phyloP scores from a whole-genome alignment of 768 basidiomycete genomes.

The Naganishia antarctica region DNA sequence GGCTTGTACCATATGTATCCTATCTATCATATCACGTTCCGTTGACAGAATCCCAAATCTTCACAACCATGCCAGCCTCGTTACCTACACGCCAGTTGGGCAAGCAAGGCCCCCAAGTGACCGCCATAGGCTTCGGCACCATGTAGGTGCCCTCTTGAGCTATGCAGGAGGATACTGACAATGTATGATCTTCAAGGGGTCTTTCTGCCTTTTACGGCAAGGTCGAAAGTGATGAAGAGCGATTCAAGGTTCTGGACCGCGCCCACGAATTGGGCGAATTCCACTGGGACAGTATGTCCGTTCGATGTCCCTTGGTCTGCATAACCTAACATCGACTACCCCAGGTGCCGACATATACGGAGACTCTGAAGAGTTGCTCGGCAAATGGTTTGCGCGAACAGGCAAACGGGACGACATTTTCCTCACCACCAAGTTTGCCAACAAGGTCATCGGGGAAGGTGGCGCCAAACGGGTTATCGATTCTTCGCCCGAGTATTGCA shows the following conservation, averaged over 20 bases:
- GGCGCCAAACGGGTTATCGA: constrained; percentile 15
- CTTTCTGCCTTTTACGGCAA: constrained; percentile 46
- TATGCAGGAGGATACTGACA: too few relatives aligned
- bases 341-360: constrained; percentile 53
- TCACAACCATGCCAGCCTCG: constrained; percentile 18
- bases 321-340: too few relatives aligned
- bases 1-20: too few relatives aligned
- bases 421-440: constrained; percentile 39
- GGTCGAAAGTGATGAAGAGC: constrained; percentile 56
- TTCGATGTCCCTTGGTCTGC: too few relatives aligned
- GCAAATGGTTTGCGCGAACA: constrained; percentile 55
- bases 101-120: constrained; percentile 25
- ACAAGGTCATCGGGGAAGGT: neutral
- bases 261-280: constrained; percentile 53
- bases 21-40: too few relatives aligned
- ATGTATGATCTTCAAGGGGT: constrained; percentile 19
- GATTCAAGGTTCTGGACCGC: constrained; percentile 58
- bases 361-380: constrained; percentile 53
- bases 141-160: too few relatives aligned
- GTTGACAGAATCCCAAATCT: too few relatives aligned
- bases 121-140: constrained; percentile 27
- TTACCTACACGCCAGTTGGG: constrained; percentile 29
- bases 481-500: constrained; percentile 30
- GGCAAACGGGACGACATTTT: constrained; percentile 32
- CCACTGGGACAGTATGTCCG: constrained; percentile 52